Evolutionary conservation across 768 basidiomycete species (phyloP), one percentile per base, ranked within the genome.

Genomic region (Symmetrospora coprosmae): DNA sequence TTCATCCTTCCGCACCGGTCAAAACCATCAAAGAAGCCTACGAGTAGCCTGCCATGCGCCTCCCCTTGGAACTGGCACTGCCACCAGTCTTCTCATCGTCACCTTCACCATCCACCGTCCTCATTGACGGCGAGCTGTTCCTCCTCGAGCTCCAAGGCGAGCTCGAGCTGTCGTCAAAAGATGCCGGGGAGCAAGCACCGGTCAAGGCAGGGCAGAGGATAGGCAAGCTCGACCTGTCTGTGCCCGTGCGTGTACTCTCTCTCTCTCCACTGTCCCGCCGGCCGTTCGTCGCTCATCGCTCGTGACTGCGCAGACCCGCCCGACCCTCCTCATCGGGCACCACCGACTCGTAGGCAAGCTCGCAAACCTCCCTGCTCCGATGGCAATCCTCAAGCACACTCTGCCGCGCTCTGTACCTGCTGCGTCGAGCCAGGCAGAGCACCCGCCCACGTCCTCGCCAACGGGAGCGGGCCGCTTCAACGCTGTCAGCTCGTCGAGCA

Each of bases 121-220:
- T 65, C 37, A 62, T 66, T 50, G 65, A 66, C 49, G 25, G 31
- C n/a, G 64, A 69, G 41, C 65, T 66, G 23, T 64, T 69, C 49
- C 55, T 69, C 40, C 19, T 69, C 37, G 68, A 69, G 38, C 49
- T 69, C 2, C 68, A 69, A 50, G 68, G 68, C 14, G 25, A 25
- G 6, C 62, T 69, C 28, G 68, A 66, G 14, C 43, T 62, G 1
- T 63, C 60, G 0, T 38, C 47, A 1, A 53, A 45, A n/a, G 46
- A 55, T 13, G 23, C 16, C 2, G 47, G 39, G 2, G 60, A 52
- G 30, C 13, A 40, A n/a, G 30, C 48, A 17, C 2, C 27, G 21
- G 50, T 23, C 7, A 35, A 41, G 51, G 51, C 48, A 19, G 68
- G 65, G 30, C 53, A 48, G 2, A 0, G 59, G 6, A 62, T 69